Conservation (phyloP, 129 eudicot species). For the Pulicaria dysenterica region DNA sequence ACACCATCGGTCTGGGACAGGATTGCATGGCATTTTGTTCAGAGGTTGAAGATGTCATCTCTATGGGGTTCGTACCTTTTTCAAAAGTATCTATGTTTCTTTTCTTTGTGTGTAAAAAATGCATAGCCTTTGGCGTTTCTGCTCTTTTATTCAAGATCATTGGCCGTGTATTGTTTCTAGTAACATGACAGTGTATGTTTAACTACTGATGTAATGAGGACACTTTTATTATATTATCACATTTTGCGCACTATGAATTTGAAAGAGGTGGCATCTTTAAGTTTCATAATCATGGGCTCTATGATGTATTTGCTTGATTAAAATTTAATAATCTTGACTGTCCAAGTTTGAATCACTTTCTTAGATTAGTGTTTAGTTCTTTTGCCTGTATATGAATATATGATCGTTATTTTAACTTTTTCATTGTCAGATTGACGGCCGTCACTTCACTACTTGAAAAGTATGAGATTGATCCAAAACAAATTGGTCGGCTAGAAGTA, state of each 20-base stretch:
- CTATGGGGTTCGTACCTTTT: conserved; percentile 72
- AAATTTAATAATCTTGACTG: not conserved
- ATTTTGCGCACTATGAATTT: not conserved
- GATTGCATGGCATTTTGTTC: conserved; percentile 98
- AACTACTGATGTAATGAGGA: conserved; percentile 8
- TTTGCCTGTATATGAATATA: not conserved
- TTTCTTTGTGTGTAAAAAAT: not conserved
- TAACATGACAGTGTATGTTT: not conserved
- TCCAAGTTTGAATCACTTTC: conserved; percentile 7
- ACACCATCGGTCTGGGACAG: conserved; percentile 97
- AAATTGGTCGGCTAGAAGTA: conserved; percentile 97
- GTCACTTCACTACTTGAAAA: conserved; percentile 91
- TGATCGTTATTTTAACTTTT: conserved; percentile 12
- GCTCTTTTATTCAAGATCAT: not conserved
- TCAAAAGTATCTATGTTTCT: not conserved
- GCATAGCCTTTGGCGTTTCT: conserved; percentile 5
- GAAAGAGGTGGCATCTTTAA: not conserved
- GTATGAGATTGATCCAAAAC: conserved; percentile 79
- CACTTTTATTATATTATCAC: not conserved
- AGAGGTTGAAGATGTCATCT: conserved; percentile 98
- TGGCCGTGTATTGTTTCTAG: not conserved
- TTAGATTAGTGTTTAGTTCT: conserved; percentile 9
- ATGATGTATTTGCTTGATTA: conserved; percentile 6
- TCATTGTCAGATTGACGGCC: conserved; percentile 83
- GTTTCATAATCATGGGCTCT: conserved; percentile 10